Base-by-base conservation (phyloP, 2,329 filamentous ascomycete species). In the Venturia aucupariae region DNA sequence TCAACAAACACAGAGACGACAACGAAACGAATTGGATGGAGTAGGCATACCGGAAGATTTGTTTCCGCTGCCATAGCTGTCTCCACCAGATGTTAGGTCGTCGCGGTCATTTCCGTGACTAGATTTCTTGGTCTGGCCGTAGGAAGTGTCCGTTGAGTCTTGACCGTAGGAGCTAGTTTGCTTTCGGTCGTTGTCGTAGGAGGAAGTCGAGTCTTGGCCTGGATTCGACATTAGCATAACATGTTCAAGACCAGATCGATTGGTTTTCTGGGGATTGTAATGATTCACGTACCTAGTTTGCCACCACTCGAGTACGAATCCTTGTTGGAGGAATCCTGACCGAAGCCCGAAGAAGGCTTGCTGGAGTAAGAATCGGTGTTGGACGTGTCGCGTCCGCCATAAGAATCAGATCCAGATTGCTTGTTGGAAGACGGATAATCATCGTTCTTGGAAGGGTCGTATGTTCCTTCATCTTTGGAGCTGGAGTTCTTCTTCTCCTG, bases 41-140 rank as follows among this genome's bases (percentile, higher is more conserved):
- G 27, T 8, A 55, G 51, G 51, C 51, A 55, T 55, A 55, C 51
- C 51, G 30, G 51, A 55, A 19, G 51, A 55, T 55, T 55, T 55
- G 15, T 17, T 55, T 55, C 51, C 51, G 13, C 51, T 55, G 13
- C 27, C 51, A 17, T 55, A 55, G 51, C 51, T 55, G 19, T 55
- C 48, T 54, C 48, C 48, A 13, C 48, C 48, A 4, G 22, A 1
- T 54, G 48, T 54, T 8, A 30, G 13, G 48, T 54, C 27, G 10
- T 55, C 51, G 27, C 30, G 24, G 17, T 35, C 51, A n/a, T 55
- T 32, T 19, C 51, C 51, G 13, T 48, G 13, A 22, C 51, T 35
- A 27, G 51, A 55, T 22, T 55, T 32, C 13, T 55, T 55, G 27
- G 44, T 48, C 7, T 48, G 44, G 22, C 22, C 22, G 7, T 48